A percentile compares a stretch with the other conserved stretches of the same genome.
phyloP scores from a whole-genome alignment of 768 basidiomycete species.

The Calocera cornea region DNA sequence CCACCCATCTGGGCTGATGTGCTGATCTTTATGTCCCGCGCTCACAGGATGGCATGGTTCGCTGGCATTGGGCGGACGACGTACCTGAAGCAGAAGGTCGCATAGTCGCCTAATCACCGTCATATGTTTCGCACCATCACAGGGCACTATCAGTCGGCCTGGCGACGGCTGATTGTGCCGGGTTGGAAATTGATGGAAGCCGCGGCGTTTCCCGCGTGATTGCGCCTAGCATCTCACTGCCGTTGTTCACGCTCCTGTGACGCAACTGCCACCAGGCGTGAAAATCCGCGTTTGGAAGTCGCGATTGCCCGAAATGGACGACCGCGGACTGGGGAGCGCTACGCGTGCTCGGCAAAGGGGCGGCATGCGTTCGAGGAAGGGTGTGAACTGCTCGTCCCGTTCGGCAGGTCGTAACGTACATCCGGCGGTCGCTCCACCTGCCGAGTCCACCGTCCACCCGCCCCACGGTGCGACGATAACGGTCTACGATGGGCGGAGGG shows the following conservation, averaged over 20 bases:
- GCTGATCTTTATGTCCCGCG: constrained; percentile 1
- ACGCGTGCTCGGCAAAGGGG: not conserved
- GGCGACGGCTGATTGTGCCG: not conserved
- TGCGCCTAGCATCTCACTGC: not conserved
- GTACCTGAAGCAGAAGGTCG: constrained; percentile 18
- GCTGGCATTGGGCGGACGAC: constrained; percentile 36
- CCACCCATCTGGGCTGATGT: not conserved
- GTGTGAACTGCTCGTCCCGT: not conserved
- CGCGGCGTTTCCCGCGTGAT: not conserved
- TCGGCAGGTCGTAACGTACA: not conserved
- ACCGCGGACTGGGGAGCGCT: not conserved
- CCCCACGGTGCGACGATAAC: not conserved
- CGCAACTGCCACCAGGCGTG: not conserved
- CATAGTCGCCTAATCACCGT: not conserved
- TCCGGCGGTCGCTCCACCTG: not conserved
- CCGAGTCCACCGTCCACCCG: not conserved
- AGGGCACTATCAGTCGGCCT: not conserved
- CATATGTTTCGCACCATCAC: not conserved
- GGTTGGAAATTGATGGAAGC: not conserved
- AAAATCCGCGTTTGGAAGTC: not conserved
- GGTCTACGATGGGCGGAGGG: not conserved
- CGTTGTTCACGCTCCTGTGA: not conserved
- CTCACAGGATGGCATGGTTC: constrained; percentile 42
- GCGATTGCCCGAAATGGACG: not conserved
- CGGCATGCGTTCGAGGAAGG: not conserved